Conservation (phyloP, 2,329 filamentous ascomycete genomes). For the Fonsecaea pugnacius region DNA sequence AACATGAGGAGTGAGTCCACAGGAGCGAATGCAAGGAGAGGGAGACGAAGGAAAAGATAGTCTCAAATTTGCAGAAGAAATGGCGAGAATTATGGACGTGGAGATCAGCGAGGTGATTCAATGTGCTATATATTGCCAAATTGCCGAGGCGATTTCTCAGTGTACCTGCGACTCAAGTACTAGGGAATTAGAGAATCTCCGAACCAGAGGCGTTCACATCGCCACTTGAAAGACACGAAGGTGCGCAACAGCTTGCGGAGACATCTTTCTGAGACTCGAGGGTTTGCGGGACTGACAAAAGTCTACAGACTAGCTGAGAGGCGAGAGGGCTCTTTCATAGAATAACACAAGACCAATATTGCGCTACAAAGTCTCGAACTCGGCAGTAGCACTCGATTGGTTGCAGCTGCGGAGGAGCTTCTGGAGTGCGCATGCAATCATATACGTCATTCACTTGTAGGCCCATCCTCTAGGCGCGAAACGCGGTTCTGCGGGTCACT, state of each 20-base stretch:
- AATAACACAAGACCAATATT: not conserved
- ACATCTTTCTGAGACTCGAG: not conserved
- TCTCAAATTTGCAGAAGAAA: not conserved
- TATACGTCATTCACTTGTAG: conserved; percentile 11
- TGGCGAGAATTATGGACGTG: not conserved
- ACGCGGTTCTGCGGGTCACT: conserved; percentile 18
- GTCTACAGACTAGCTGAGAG: not conserved
- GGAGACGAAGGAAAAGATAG: not conserved
- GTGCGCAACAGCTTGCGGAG: not conserved
- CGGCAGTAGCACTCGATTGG: not conserved
- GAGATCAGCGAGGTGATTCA: conserved; percentile 12
- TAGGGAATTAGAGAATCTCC: conserved; percentile 1
- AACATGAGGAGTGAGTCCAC: conserved; percentile 24
- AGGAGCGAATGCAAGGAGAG: not conserved
- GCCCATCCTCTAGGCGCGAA: conserved; percentile 6
- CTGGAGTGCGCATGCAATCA: not conserved
- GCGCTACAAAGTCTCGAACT: not conserved
- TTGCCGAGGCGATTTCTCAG: conserved; percentile 14
- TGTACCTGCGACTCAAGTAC: not conserved
- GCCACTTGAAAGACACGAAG: not conserved
- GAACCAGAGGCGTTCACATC: not conserved
- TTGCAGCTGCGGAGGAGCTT: not conserved
- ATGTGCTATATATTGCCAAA: conserved; percentile 2
- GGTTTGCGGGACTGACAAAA: not conserved
- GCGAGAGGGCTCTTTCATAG: not conserved